Evolutionary conservation across 2,329 filamentous ascomycete species (phyloP), one percentile per base, ranked within the genome.

Genomic region (Neopestalotiopsis sp.): DNA sequence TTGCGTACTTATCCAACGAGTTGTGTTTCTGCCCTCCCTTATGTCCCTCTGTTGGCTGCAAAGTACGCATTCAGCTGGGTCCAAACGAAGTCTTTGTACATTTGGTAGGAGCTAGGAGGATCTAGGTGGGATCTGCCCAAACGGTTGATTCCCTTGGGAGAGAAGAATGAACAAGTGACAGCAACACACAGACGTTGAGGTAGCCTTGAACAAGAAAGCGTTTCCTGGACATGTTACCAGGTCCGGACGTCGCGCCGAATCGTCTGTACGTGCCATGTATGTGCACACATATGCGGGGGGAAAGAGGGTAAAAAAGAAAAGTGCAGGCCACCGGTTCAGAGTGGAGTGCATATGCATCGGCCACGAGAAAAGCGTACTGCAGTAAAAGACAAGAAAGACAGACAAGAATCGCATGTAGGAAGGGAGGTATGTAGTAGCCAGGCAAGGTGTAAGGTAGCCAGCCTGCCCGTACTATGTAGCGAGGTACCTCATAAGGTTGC

Each of bases 161-260:
- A 42, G 40, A 17, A 13, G 45, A 53, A 20, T 20, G 45, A 20
- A 53, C 45, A 17, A 53, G 45, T 53, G 45, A 53, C 14, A 53
- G 45, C 45, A n/a, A 20, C 45, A 53, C 45, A 53, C 45, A 53
- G 45, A 53, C 45, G 17, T 17, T 14, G n/a, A 53, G 45, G 45
- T 53, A 53, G 20, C 45, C 45, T 53, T 53, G 45, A 53, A 53
- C 17, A 17, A 53, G 20, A 20, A n/a, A 20, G 17, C 20, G 45
- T 53, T 53, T 53, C 45, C 45, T n/a, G 45, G 45, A 53, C 45
- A 53, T 53, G 45, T 53, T 53, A 53, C 45, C 45, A 53, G 45
- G 45, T 24, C 45, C 20, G 45, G 45, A 53, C 20, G 45, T 53
- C 45, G 45, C 17, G 45, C 45, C 45, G 45, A 53, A 20, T n/a